These are phyloP conservation scores for Aegilops umbellulata DNA, from an alignment of 176 grass and related monocot species.

Conservation along the genomic window DNA sequence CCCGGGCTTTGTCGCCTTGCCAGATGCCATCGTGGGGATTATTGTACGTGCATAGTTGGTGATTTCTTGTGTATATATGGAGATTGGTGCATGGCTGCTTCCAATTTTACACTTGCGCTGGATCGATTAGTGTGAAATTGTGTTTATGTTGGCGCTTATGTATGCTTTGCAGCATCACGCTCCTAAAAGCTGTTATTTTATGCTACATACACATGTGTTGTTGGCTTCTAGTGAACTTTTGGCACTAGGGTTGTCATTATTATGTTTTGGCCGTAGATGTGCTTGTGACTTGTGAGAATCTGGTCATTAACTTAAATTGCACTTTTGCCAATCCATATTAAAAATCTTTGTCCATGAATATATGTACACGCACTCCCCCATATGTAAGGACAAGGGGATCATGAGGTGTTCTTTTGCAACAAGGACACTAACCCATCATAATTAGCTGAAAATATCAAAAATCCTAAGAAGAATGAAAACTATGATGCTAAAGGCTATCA, in stretches of 20 bases:
- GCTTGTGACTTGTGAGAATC: not conserved
- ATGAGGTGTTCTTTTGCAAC: not conserved
- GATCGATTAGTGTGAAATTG: not conserved
- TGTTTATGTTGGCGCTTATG: not conserved
- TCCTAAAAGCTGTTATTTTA: slow-evolving; percentile 13
- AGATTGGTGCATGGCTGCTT: not conserved
- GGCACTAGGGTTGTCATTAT: not conserved
- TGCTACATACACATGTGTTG: not conserved
- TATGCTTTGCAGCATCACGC: not conserved
- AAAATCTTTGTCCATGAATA: not conserved
- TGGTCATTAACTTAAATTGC: not conserved
- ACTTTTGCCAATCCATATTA: not conserved
- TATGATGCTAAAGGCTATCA: too few relatives aligned
- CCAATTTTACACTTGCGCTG: not conserved
- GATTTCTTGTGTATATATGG: slow-evolving; percentile 7
- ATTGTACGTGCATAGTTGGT: not conserved
- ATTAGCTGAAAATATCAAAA: too few relatives aligned
- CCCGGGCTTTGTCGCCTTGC: not conserved
- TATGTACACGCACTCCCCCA: too few relatives aligned
- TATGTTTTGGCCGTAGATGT: not conserved
- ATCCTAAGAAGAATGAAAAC: too few relatives aligned
- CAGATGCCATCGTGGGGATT: slow-evolving; percentile 7
- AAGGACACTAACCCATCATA: too few relatives aligned
- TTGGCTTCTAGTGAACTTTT: not conserved
- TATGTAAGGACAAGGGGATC: not conserved